Base-by-base conservation (phyloP, 306 rosid genomes). In the Pachyrhizus erosus region DNA sequence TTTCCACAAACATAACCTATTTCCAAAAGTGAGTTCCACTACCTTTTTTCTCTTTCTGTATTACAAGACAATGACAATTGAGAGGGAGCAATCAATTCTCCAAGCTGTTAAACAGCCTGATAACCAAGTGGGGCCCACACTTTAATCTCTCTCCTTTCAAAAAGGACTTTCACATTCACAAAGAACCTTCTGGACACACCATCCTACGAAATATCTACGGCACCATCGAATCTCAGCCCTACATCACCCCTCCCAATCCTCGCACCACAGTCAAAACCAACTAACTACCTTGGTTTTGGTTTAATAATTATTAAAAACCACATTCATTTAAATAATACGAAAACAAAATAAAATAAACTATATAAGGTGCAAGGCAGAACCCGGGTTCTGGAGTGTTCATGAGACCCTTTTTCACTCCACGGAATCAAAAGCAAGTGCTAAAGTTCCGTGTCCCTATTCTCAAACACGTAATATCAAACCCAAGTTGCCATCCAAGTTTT, bases 101-200 rank as follows among this genome's bases (percentile, higher is more conserved):
- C 55, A 79, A 75, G 31, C 80, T 65, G 60, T 68, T 78, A 78
- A 78, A 79, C 58, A 61, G 71, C 33, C 75, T 26, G 52, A 68
- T 64, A 76, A 65, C 15, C 21, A 2, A n/a, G 78, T 76, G 75
- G 86, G 81, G 10, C 75, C 85, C 57, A 2, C 21, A 62, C 75
- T 61, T n/a, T 20, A 51, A n/a, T 29, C 49, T 78, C 24, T 65
- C 51, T 57, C 45, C 67, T 55, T 26, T 33, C 2, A 17, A 9
- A 69, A 79, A 72, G 52, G 67, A 77, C 85, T 66, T 80, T 58
- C 51, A 73, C 80, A 77, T 83, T 70, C 77, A 84, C 73, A 86
- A 78, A 87, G 96, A 93, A 96, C 91, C 86, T 96, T 96, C 99
- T 88, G 93, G 99, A 96, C 72, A 88, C 88, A 84, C 84, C 23